Conservation (phyloP, 108 stramenopile species). For the Phaeodactylum tricornutum region DNA sequence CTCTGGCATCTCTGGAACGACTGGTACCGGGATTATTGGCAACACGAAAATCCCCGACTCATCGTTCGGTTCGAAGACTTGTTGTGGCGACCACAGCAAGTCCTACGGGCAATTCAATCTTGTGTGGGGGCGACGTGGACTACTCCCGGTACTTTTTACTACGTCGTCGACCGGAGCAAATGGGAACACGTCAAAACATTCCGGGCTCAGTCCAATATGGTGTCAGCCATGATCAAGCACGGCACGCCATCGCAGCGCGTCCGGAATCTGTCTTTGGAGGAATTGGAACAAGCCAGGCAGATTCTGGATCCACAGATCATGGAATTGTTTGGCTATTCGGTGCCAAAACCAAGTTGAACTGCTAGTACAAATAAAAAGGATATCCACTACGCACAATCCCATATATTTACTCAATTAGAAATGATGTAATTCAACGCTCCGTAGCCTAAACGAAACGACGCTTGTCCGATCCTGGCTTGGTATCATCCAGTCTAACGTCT, state of each 20-base stretch:
- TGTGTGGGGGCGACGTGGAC: not conserved
- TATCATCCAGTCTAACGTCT: too few species aligned
- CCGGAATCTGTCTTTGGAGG: conserved; percentile 34
- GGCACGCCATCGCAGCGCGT: not conserved
- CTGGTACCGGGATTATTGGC: conserved; percentile 56
- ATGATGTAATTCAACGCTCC: too few species aligned
- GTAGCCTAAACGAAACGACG: too few species aligned
- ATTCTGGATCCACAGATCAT: conserved; percentile 48
- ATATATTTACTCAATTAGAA: too few species aligned
- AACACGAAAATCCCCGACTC: conserved; percentile 37
- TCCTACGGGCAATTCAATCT: not conserved
- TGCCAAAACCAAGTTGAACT: too few species aligned
- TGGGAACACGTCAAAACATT: too few species aligned
- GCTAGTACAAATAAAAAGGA: too few species aligned
- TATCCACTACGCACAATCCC: too few species aligned
- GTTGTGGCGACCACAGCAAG: conserved; percentile 38
- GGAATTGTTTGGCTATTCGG: conserved; percentile 46
- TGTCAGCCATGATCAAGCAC: not conserved
- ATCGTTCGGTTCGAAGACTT: conserved; percentile 11
- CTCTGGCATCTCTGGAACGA: conserved; percentile 60
- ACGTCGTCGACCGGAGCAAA: not conserved
- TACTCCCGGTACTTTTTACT: not conserved
- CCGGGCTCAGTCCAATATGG: too few species aligned
- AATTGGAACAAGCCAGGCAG: conserved; percentile 28
- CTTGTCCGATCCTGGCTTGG: too few species aligned